These are phyloP conservation scores for Apostasia shenzhenica DNA, from an alignment of 106 monocot genomes.

Conservation along the genomic window DNA sequence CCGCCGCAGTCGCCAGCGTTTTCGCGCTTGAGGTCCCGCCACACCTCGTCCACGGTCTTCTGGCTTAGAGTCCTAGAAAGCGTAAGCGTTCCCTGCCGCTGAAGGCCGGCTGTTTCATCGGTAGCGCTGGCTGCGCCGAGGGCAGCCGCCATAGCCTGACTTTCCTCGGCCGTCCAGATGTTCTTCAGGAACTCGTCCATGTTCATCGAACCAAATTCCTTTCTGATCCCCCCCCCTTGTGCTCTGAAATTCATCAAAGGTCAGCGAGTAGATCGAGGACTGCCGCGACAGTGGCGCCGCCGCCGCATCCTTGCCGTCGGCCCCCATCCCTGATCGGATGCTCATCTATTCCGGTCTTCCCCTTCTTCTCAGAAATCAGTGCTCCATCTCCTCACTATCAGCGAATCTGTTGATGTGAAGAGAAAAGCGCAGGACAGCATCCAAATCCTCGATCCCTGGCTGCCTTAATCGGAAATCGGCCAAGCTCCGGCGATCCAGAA, in stretches of 20 bases:
- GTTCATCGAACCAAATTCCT: constrained; percentile 93
- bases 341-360: too few relatives aligned
- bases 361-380: too few relatives aligned
- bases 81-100: constrained; percentile 71
- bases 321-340: background rate
- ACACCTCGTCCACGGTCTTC: constrained; percentile 69
- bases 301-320: background rate
- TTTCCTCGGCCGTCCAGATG: constrained; percentile 86
- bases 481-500: too few relatives aligned
- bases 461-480: too few relatives aligned
- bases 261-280: constrained; percentile 61
- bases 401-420: too few relatives aligned
- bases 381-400: too few relatives aligned
- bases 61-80: constrained; percentile 66
- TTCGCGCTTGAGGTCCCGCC: constrained; percentile 33
- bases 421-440: too few relatives aligned
- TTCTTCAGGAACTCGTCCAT: constrained; percentile 81
- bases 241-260: constrained; percentile 79
- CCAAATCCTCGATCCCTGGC: too few relatives aligned
- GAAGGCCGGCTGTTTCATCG: constrained; percentile 18
- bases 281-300: constrained; percentile 38
- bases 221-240: constrained; percentile 34
- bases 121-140: constrained; percentile 4
- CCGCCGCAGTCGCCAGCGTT: constrained; percentile 3
- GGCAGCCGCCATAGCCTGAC: constrained; percentile 53